A percentile compares a stretch with the other conserved stretches of the same genome.
phyloP scores from a whole-genome alignment of 192 early-diverging fungal genomes.

The Chytriomyces confervae region DNA sequence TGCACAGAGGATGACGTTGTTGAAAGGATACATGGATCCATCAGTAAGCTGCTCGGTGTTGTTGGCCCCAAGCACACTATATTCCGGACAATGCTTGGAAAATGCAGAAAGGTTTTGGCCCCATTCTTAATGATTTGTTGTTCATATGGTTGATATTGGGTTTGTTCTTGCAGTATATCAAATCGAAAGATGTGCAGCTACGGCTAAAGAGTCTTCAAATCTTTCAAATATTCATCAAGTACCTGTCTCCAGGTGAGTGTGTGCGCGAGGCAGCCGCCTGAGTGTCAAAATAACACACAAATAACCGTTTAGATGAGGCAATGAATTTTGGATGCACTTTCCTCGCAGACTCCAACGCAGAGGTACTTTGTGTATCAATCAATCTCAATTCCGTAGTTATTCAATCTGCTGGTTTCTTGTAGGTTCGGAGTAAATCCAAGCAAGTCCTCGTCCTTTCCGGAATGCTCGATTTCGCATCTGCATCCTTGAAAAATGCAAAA shows the following conservation, averaged over 20 bases:
- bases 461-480: constrained; percentile 53
- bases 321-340: constrained; percentile 55
- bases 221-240: constrained; percentile 53
- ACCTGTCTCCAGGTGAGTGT: constrained; percentile 32
- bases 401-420: background rate
- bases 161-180: constrained; percentile 41
- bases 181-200: constrained; percentile 45
- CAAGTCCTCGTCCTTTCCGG: constrained; percentile 49
- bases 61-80: constrained; percentile 54
- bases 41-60: constrained; percentile 48
- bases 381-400: background rate
- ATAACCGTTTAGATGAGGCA: constrained; percentile 42
- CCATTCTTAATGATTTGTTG: background rate
- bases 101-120: constrained; percentile 49
- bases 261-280: background rate
- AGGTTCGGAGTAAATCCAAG: constrained; percentile 51
- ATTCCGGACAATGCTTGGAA: constrained; percentile 53
- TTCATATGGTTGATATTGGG: background rate
- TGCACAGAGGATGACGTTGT: constrained; percentile 41
- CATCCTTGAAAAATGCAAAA: constrained; percentile 37
- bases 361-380: constrained; percentile 18
- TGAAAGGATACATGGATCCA: constrained; percentile 50
- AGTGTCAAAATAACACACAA: background rate
- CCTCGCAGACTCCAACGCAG: constrained; percentile 55
- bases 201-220: constrained; percentile 49